Evolutionary conservation across 306 rosid species (phyloP).

Genomic region (Luffa aegyptiaca): DNA sequence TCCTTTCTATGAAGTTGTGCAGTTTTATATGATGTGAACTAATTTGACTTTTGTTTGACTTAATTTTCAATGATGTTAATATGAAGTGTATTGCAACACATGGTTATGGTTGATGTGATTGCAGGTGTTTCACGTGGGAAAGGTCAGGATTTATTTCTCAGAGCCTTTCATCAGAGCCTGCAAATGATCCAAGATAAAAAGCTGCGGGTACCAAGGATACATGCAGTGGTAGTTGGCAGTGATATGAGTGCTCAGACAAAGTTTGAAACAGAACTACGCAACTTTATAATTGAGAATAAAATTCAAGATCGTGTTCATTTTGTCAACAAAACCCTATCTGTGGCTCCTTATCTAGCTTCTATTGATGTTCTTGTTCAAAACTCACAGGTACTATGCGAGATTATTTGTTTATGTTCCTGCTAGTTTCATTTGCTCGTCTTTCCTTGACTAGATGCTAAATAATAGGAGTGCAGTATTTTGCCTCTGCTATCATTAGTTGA

Average conservation of each 20-base stretch:
- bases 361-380: slow-evolving; percentile 97
- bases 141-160: slow-evolving; percentile 93
- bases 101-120: not conserved
- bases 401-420: not conserved
- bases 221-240: slow-evolving; percentile 89
- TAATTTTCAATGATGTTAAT: not conserved
- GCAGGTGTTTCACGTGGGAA: slow-evolving; percentile 94
- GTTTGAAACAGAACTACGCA: slow-evolving; percentile 63
- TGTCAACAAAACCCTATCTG: slow-evolving; percentile 84
- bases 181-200: slow-evolving; percentile 56
- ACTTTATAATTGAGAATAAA: slow-evolving; percentile 54
- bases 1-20: not conserved
- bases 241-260: slow-evolving; percentile 78
- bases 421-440: not conserved
- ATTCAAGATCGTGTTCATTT: slow-evolving; percentile 80
- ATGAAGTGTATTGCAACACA: not conserved
- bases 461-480: not conserved
- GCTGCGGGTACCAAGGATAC: slow-evolving; percentile 69
- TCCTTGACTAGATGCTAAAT: not conserved
- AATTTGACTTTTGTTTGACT: not conserved
- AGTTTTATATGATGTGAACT: not conserved
- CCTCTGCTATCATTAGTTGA: not conserved
- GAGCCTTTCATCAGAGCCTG: slow-evolving; percentile 64
- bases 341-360: slow-evolving; percentile 83
- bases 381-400: slow-evolving; percentile 56